Evolutionary conservation across 139 green algal species (phyloP), one percentile per base, ranked within the genome.

Genomic region (Zygnema cylindricum): DNA sequence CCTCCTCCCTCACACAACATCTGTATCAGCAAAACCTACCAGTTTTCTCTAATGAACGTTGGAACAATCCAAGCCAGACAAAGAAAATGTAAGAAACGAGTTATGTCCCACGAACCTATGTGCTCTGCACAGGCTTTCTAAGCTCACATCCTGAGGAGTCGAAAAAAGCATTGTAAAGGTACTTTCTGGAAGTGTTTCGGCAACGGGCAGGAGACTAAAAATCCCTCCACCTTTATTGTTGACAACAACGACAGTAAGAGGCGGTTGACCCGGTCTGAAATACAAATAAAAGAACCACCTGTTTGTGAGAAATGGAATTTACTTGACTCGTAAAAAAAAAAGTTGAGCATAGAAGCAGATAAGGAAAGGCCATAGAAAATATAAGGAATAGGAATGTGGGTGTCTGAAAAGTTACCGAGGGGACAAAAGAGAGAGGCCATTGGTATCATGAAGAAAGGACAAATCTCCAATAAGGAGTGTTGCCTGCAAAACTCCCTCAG

Each of bases 401-500:
- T n/a, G n/a, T n/a, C n/a, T n/a, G n/a, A n/a, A n/a, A n/a, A 16
- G 7, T 16, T 63, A 63, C 49, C 49, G 49, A 63, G 49, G 16
- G 36, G n/a, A 93, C 75, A 99, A 93, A 84, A 99, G 92, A 63
- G 94, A 94, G 2, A 99, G 93, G 0, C 96, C 98, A 91, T 99
- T 99, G 84, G 94, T 95, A 92, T 99, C 97, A 84, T 99, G 97
- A 78, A 99, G 88, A 91, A 99, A 99, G n/a, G 96, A 99, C 36
- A 99, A 88, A 90, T 99, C 97, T 2, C 97, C 97, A 0, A 99
- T 84, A 30, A 99, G 75, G 73, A 99, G 93, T 0, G 96, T 99
- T 49, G 55, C 82, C 87, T 90, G 86, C 84, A 85, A 11, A 43
- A 16, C 25, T 16, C 36, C n/a, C n/a, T n/a, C n/a, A n/a, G n/a